These are phyloP conservation scores for Cytospora schulzeri DNA, from an alignment of 2,329 filamentous ascomycete genomes.

Conservation along the genomic window DNA sequence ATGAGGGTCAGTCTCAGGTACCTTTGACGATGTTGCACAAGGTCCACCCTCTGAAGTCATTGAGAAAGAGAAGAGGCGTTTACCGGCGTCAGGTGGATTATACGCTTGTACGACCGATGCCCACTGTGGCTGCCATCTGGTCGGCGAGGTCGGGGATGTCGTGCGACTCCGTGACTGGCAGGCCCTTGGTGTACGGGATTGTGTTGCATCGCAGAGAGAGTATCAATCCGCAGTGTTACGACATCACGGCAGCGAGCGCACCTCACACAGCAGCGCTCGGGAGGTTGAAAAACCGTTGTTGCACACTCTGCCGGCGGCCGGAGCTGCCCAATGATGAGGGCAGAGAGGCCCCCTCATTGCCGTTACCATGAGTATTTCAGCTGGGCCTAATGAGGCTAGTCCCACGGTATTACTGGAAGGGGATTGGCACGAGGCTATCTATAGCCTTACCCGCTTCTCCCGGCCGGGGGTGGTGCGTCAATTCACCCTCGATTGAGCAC, in stretches of 20 bases:
- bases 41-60: constrained; percentile 14
- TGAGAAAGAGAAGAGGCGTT: not conserved
- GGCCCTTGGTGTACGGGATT: constrained; percentile 13
- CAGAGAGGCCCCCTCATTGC: not conserved
- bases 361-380: constrained; percentile 15
- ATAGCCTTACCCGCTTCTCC: constrained; percentile 21
- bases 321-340: constrained; percentile 5
- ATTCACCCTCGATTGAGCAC: not conserved
- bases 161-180: constrained; percentile 15
- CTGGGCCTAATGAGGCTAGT: constrained; percentile 6
- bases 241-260: not conserved
- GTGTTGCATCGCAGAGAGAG: constrained; percentile 12
- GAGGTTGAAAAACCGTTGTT: constrained; percentile 20
- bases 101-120: constrained; percentile 12
- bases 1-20: constrained; percentile 10
- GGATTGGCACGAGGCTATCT: constrained; percentile 13
- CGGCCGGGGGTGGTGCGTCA: not conserved
- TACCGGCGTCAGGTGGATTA: constrained; percentile 12
- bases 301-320: not conserved
- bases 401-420: constrained; percentile 8
- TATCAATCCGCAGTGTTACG: constrained; percentile 15
- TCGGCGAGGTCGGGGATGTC: constrained; percentile 26
- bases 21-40: constrained; percentile 20
- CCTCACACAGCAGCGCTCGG: constrained; percentile 1
- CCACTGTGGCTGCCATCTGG: constrained; percentile 25